phyloP scores from a whole-genome alignment of 805 yeast species.

The Gaillardinia entomophila region DNA sequence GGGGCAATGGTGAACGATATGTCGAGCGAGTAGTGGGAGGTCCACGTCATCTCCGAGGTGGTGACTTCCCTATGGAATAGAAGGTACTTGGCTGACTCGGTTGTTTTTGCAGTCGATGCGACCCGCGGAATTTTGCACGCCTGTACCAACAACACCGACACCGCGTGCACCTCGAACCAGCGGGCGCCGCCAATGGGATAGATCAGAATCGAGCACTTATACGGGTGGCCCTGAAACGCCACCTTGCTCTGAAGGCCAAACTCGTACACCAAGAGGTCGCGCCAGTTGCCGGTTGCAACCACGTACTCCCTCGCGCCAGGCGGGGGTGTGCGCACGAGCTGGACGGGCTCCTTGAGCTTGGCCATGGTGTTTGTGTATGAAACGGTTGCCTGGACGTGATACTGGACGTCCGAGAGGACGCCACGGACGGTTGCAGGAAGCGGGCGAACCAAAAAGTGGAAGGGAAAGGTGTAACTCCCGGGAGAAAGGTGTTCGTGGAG shows the following conservation, averaged over 20 bases:
- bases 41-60: too few relatives aligned
- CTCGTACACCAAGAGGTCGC: conserved; percentile 11
- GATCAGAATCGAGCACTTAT: conserved; percentile 3
- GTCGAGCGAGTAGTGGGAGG: too few relatives aligned
- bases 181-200: conserved; percentile 5
- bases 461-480: conserved; percentile 10
- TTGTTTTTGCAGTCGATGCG: conserved; percentile 1
- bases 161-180: conserved; percentile 4
- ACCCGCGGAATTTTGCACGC: too few relatives aligned
- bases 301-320: conserved; percentile 3
- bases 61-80: conserved; percentile 2
- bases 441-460: conserved; percentile 7
- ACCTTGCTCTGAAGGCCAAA: conserved; percentile 9
- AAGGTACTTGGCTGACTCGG: conserved; percentile 3
- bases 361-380: background rate
- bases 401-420: background rate
- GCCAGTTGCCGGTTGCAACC: conserved; percentile 14
- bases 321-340: conserved; percentile 4
- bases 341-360: conserved; percentile 1
- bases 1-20: too few relatives aligned
- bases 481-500: conserved; percentile 1
- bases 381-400: background rate
- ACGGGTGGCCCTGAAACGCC: conserved; percentile 8
- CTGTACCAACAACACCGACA: conserved; percentile 7
- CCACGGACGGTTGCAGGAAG: conserved; percentile 7